Percentiles rank a stretch among this genome's conserved stretches.
Conservation (phyloP, 495 filamentous ascomycete species). For the Penicillium alfredii region DNA sequence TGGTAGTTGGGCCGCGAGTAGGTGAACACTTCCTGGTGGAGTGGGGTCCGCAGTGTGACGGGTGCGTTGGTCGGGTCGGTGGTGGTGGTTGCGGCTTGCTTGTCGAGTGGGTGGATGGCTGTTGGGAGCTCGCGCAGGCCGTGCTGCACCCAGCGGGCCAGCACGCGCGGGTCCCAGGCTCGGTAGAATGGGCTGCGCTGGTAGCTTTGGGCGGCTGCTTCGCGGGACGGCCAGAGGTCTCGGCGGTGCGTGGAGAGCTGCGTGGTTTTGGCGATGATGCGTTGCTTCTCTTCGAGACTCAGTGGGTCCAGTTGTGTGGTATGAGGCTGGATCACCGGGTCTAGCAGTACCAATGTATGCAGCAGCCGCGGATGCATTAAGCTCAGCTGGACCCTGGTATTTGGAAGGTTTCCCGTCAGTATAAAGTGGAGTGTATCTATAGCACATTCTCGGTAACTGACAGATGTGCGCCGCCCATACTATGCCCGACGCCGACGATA, state of each 20-base stretch:
- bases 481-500: slow-evolving; percentile 86
- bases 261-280: slow-evolving; percentile 36
- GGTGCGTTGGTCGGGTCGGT: slow-evolving; percentile 29
- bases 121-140: slow-evolving; percentile 62
- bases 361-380: slow-evolving; percentile 81
- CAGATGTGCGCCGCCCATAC: slow-evolving; percentile 71
- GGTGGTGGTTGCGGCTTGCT: slow-evolving; percentile 12
- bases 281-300: slow-evolving; percentile 18
- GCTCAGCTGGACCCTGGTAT: slow-evolving; percentile 49
- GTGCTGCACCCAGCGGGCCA: slow-evolving; percentile 58
- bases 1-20: slow-evolving; percentile 52
- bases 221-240: slow-evolving; percentile 64
- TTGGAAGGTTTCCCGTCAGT: slow-evolving; percentile 5
- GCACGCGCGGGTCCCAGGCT: slow-evolving; percentile 66
- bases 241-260: slow-evolving; percentile 56
- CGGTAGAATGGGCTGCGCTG: slow-evolving; percentile 60
- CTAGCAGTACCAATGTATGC: slow-evolving; percentile 67
- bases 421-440: neutral
- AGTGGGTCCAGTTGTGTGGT: slow-evolving; percentile 34
- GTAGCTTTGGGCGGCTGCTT: slow-evolving; percentile 56
- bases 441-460: slow-evolving; percentile 18
- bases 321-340: slow-evolving; percentile 66
- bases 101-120: slow-evolving; percentile 43
- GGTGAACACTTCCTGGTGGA: slow-evolving; percentile 59
- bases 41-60: slow-evolving; percentile 53